phyloP scores from a whole-genome alignment of 352 stramenopile genomes.

The Globisporangium orthogonon region DNA sequence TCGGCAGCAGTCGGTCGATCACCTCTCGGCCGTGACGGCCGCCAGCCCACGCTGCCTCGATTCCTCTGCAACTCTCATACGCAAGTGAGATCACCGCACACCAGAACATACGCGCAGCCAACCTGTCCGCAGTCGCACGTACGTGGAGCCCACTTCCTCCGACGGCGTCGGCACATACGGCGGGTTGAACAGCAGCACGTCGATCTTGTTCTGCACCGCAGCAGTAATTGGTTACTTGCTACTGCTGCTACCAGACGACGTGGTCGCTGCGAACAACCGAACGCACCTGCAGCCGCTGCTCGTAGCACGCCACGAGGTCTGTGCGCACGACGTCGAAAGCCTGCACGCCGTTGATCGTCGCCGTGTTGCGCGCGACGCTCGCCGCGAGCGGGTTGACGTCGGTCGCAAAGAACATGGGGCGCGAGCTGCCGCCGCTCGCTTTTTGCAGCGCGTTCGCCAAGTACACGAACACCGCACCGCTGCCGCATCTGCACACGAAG shows the following conservation, averaged over 20 bases:
- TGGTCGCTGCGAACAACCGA: background rate
- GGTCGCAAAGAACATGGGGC: slow-evolving; percentile 70
- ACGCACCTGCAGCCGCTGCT: slow-evolving; percentile 45
- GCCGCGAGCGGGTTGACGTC: slow-evolving; percentile 93
- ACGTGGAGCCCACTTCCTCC: slow-evolving; percentile 91
- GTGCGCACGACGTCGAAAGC: slow-evolving; percentile 78
- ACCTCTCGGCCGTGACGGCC: slow-evolving; percentile 91
- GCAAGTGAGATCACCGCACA: background rate
- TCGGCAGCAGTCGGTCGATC: slow-evolving; percentile 92
- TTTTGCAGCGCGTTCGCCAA: slow-evolving; percentile 75
- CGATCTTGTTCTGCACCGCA: slow-evolving; percentile 48
- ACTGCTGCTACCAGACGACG: background rate
- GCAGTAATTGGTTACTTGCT: background rate
- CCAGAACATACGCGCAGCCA: background rate
- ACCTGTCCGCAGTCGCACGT: slow-evolving; percentile 8
- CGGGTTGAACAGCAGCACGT: slow-evolving; percentile 98
- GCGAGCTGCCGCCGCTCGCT: slow-evolving; percentile 21
- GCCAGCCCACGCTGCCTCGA: slow-evolving; percentile 96
- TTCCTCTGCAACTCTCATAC: slow-evolving; percentile 52
- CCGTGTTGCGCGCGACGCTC: slow-evolving; percentile 75
- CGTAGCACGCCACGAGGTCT: slow-evolving; percentile 73
- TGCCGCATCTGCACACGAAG: slow-evolving; percentile 34
- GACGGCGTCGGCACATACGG: slow-evolving; percentile 97
- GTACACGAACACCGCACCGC: slow-evolving; percentile 62
- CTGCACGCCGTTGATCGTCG: slow-evolving; percentile 70